A percentile compares a stretch with the other conserved stretches of the same genome.
These are phyloP conservation scores for Cytospora paraplurivora DNA, from an alignment of 2,329 filamentous ascomycete genomes.

Conservation along the genomic window DNA sequence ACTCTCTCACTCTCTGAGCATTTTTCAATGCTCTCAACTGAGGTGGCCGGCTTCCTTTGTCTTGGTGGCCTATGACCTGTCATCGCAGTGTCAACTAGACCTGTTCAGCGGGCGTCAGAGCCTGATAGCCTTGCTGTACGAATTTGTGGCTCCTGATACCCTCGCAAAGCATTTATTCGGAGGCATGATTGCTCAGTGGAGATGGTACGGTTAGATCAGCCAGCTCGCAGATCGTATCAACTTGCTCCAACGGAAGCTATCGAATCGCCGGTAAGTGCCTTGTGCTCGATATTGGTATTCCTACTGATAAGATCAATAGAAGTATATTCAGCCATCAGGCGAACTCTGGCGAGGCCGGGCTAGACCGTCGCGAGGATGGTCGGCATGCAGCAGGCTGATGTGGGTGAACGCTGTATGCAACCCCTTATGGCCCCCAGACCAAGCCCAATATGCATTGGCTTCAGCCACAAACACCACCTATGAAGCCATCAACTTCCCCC, in stretches of 20 bases:
- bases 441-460: background rate
- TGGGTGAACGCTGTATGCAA: background rate
- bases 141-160: background rate
- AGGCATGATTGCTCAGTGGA: background rate
- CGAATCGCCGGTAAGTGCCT: background rate
- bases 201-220: background rate
- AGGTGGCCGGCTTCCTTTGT: background rate
- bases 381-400: background rate
- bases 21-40: background rate
- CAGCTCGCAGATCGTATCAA: background rate
- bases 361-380: background rate
- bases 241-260: background rate
- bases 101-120: background rate
- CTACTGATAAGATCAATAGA: background rate
- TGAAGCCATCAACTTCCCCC: background rate
- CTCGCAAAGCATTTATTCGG: background rate
- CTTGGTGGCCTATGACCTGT: background rate
- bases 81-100: background rate
- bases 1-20: background rate
- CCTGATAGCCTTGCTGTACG: background rate
- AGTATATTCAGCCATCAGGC: background rate
- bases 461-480: background rate
- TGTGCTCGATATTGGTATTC: background rate
- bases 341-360: background rate
- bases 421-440: background rate